These are phyloP conservation scores for Aspergillus ruber DNA, from an alignment of 2,329 filamentous ascomycete genomes.

Conservation along the genomic window DNA sequence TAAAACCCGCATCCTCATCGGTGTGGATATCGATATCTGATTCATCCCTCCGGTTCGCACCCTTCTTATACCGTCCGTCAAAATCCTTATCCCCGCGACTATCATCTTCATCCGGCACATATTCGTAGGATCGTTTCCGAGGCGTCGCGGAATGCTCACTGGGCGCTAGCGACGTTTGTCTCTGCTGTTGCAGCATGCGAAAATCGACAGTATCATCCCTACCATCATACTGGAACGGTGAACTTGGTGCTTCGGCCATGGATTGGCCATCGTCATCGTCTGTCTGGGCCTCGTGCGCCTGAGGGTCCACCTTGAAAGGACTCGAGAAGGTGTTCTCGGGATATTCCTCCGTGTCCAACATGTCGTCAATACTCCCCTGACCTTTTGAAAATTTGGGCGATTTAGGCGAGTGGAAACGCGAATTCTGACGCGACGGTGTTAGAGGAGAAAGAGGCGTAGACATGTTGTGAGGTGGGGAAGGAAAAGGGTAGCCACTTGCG, in stretches of 20 bases:
- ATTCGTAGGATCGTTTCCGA: constrained; percentile 17
- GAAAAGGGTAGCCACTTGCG: not conserved
- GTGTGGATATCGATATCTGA: constrained; percentile 21
- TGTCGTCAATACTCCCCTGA: constrained; percentile 12
- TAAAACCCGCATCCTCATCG: constrained; percentile 21
- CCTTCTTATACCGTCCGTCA: constrained; percentile 22
- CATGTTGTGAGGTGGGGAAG: constrained; percentile 21
- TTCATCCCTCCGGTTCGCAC: constrained; percentile 14
- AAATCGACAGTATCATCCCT: constrained; percentile 30
- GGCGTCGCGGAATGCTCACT: constrained; percentile 13
- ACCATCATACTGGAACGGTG: constrained; percentile 30
- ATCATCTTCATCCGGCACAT: constrained; percentile 11
- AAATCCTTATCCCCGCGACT: constrained; percentile 4
- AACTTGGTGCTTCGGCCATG: constrained; percentile 24
- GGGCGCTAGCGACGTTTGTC: constrained; percentile 4
- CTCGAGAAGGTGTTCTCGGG: constrained; percentile 20
- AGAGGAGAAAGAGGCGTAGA: constrained; percentile 36
- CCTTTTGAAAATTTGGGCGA: constrained; percentile 10
- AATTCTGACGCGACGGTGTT: constrained; percentile 37
- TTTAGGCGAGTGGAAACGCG: constrained; percentile 27
- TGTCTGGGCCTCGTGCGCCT: constrained; percentile 9
- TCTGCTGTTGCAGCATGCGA: constrained; percentile 13
- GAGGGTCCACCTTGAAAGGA: constrained; percentile 17
- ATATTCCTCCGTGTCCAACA: constrained; percentile 11
- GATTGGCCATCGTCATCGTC: constrained; percentile 18